Evolutionary conservation across 768 basidiomycete species (phyloP).

Genomic region (Tulasnella sp.): DNA sequence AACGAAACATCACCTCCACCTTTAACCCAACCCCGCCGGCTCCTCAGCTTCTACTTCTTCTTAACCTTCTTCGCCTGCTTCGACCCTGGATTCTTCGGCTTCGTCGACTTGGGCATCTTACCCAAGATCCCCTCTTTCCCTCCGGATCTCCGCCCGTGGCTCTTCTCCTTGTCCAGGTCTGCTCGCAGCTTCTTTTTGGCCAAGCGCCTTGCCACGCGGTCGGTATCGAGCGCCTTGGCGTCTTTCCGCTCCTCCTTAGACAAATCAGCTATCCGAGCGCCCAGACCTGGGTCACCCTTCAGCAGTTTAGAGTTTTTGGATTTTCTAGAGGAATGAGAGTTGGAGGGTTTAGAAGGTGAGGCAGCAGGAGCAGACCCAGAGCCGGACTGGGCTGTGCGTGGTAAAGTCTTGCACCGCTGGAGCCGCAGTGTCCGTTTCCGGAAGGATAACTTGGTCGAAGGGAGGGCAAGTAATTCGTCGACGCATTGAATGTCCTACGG

Average conservation of each 20-base stretch:
- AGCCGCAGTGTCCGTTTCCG: conserved; percentile 90
- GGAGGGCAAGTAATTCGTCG: conserved; percentile 84
- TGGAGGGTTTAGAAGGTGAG: background rate
- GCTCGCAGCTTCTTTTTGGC: conserved; percentile 77
- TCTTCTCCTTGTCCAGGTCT: conserved; percentile 31
- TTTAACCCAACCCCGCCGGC: background rate
- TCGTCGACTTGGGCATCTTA: conserved; percentile 19
- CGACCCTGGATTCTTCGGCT: conserved; percentile 15
- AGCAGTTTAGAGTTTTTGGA: conserved; percentile 43
- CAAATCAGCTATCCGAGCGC: conserved; percentile 69
- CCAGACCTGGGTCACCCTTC: conserved; percentile 79
- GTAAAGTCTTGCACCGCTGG: conserved; percentile 79
- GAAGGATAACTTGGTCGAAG: conserved; percentile 74
- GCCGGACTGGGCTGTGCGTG: conserved; percentile 39
- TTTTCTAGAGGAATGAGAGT: conserved; percentile 21
- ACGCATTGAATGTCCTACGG: conserved; percentile 82
- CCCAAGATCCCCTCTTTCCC: conserved; percentile 20
- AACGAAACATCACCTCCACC: background rate
- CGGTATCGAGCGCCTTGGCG: conserved; percentile 71
- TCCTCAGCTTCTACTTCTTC: background rate
- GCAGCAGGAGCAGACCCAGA: conserved; percentile 23
- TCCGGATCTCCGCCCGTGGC: conserved; percentile 5
- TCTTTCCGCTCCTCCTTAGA: conserved; percentile 84
- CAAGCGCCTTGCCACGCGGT: conserved; percentile 74
- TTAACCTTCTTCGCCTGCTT: conserved; percentile 19